These are phyloP conservation scores for Lagerstroemia speciosa DNA, from an alignment of 345 rosid species.

Conservation along the genomic window DNA sequence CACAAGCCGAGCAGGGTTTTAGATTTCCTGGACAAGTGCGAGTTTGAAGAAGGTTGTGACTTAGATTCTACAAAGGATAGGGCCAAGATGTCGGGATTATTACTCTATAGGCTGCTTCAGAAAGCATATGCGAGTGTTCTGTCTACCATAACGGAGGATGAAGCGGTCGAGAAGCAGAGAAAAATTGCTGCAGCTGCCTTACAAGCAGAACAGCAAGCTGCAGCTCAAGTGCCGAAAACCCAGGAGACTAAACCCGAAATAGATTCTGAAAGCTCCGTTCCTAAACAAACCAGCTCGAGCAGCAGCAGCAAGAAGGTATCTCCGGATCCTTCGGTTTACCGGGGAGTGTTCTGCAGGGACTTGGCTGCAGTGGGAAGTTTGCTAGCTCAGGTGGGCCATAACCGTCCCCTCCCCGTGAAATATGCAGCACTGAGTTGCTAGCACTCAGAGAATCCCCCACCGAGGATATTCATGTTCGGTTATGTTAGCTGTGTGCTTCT, in stretches of 20 bases:
- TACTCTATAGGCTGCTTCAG: constrained; percentile 35
- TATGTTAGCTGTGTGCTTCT: not conserved
- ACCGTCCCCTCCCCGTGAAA: constrained; percentile 66
- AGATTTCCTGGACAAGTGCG: constrained; percentile 34
- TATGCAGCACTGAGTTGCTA: constrained; percentile 85
- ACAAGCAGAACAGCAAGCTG: constrained; percentile 40
- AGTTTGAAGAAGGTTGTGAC: constrained; percentile 29
- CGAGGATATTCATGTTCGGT: not conserved
- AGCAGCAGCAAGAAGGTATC: constrained; percentile 16
- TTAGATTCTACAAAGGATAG: constrained; percentile 35
- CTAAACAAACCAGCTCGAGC: constrained; percentile 10
- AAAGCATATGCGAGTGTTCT: constrained; percentile 25
- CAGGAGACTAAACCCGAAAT: constrained; percentile 18
- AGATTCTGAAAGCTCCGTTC: constrained; percentile 12
- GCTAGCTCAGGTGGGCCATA: constrained; percentile 64
- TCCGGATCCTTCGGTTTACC: constrained; percentile 32
- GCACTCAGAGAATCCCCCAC: constrained; percentile 20
- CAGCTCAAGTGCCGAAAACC: constrained; percentile 31
- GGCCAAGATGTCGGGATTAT: constrained; percentile 28
- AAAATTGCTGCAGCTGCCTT: constrained; percentile 38
- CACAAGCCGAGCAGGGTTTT: constrained; percentile 37
- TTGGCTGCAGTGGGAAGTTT: constrained; percentile 68
- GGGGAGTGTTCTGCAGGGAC: constrained; percentile 90
- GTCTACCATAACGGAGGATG: constrained; percentile 42
- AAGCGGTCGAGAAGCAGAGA: constrained; percentile 49